These are phyloP conservation scores for Udeniomyces megalosporus DNA, from an alignment of 768 basidiomycete genomes.

Conservation along the genomic window DNA sequence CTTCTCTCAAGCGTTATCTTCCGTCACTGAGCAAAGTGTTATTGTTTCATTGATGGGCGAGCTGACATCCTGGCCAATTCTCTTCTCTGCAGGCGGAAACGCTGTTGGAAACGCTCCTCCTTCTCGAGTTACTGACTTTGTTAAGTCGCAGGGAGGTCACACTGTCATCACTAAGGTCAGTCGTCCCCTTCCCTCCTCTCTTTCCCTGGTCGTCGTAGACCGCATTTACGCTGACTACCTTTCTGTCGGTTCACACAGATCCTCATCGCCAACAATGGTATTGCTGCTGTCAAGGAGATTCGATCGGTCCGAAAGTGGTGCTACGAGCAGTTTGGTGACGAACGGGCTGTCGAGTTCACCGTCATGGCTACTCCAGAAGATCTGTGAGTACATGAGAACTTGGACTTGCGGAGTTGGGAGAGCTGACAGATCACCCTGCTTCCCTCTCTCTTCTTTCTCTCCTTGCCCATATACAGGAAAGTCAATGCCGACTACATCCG, in stretches of 20 bases:
- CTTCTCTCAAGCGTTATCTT: too few relatives aligned
- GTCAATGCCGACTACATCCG: slow-evolving; percentile 99
- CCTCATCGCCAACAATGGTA: slow-evolving; percentile 98
- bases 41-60: too few relatives aligned
- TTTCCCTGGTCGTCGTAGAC: not conserved
- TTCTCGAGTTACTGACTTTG: slow-evolving; percentile 74
- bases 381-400: slow-evolving; percentile 30
- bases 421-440: not conserved
- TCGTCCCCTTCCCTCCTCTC: slow-evolving; percentile 1
- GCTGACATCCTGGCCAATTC: too few relatives aligned
- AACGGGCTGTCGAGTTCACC: slow-evolving; percentile 92
- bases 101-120: slow-evolving; percentile 67
- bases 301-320: slow-evolving; percentile 98
- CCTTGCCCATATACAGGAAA: slow-evolving; percentile 12
- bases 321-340: slow-evolving; percentile 95
- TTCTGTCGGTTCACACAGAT: slow-evolving; percentile 40
- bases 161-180: slow-evolving; percentile 94
- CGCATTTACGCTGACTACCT: not conserved
- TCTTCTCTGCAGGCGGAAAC: slow-evolving; percentile 57
- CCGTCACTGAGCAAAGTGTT: too few relatives aligned
- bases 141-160: slow-evolving; percentile 78
- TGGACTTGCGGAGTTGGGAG: too few relatives aligned
- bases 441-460: slow-evolving; percentile 10
- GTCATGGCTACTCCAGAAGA: slow-evolving; percentile 99
- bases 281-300: slow-evolving; percentile 98